Conservation (phyloP, 352 stramenopile species). For the Phytophthora hybrid region DNA sequence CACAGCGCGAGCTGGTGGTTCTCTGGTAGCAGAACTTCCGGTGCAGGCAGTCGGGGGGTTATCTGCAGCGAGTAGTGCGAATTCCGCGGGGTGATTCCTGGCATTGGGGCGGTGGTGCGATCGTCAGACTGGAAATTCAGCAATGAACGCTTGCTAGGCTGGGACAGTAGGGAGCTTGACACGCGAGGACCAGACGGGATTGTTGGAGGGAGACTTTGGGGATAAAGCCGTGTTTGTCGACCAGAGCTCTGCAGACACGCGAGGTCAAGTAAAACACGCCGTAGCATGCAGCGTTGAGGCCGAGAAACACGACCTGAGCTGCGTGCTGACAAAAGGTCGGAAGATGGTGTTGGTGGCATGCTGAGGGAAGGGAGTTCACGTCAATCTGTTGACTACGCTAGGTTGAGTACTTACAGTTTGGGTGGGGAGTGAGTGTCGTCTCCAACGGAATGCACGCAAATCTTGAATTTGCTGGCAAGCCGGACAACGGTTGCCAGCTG, state of each 20-base stretch:
- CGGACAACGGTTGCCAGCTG: not conserved
- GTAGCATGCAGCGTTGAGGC: not conserved
- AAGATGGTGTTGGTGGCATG: not conserved
- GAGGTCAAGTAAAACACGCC: not conserved
- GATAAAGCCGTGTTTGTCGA: not conserved
- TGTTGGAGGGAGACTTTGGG: not conserved
- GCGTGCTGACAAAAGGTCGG: not conserved
- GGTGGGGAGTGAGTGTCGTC: not conserved
- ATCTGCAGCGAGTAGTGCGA: conserved; percentile 1
- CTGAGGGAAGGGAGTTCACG: not conserved
- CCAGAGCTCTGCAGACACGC: not conserved
- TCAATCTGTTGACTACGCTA: not conserved
- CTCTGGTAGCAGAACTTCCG: conserved; percentile 7
- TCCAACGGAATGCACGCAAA: not conserved
- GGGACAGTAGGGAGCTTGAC: not conserved
- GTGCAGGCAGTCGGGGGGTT: not conserved
- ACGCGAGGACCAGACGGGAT: not conserved
- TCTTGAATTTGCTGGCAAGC: conserved; percentile 1
- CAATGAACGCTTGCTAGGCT: not conserved
- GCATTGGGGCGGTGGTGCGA: not conserved
- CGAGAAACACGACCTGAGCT: not conserved
- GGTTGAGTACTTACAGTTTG: not conserved
- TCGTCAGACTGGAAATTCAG: not conserved
- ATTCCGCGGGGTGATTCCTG: not conserved
- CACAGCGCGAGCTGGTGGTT: conserved; percentile 16